A percentile compares a stretch with the other conserved stretches of the same genome.
Evolutionary conservation across 441 rosid species (phyloP).

Genomic region (Brassica balearica): DNA sequence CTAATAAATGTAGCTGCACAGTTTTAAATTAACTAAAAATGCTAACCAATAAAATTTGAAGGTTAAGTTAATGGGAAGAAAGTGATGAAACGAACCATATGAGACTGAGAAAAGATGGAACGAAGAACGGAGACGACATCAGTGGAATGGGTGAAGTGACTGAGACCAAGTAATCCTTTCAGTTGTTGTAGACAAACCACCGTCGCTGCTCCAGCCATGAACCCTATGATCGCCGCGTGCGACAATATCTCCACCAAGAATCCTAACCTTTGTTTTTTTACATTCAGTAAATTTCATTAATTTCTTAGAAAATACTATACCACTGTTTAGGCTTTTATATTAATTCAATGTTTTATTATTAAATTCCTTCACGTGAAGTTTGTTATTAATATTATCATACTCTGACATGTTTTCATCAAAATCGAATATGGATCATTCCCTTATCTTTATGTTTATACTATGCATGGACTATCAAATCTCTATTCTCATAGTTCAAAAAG

Average conservation of each 20-base stretch:
- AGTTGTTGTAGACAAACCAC: slow-evolving; percentile 70
- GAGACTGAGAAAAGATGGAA: slow-evolving; percentile 56
- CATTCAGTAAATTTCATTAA: background rate
- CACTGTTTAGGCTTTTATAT: background rate
- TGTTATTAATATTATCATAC: background rate
- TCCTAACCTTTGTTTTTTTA: slow-evolving; percentile 47
- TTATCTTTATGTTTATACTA: slow-evolving; percentile 7
- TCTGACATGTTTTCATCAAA: slow-evolving; percentile 28
- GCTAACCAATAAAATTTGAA: background rate
- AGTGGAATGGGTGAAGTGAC: slow-evolving; percentile 61
- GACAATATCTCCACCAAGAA: slow-evolving; percentile 69
- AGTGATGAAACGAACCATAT: slow-evolving; percentile 40
- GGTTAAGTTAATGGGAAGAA: background rate
- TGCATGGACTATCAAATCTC: slow-evolving; percentile 1
- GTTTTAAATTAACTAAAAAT: background rate
- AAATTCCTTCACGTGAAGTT: slow-evolving; percentile 7
- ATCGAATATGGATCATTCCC: slow-evolving; percentile 24
- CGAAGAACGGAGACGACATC: slow-evolving; percentile 58
- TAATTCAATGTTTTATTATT: background rate
- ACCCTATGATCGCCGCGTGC: slow-evolving; percentile 69
- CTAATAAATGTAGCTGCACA: background rate
- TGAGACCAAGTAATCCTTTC: slow-evolving; percentile 61
- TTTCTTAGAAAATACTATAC: slow-evolving; percentile 6
- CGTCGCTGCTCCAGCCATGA: slow-evolving; percentile 76
- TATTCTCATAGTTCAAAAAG: background rate